phyloP scores from a whole-genome alignment of 345 rosid species.

The Bruguiera parviflora region DNA sequence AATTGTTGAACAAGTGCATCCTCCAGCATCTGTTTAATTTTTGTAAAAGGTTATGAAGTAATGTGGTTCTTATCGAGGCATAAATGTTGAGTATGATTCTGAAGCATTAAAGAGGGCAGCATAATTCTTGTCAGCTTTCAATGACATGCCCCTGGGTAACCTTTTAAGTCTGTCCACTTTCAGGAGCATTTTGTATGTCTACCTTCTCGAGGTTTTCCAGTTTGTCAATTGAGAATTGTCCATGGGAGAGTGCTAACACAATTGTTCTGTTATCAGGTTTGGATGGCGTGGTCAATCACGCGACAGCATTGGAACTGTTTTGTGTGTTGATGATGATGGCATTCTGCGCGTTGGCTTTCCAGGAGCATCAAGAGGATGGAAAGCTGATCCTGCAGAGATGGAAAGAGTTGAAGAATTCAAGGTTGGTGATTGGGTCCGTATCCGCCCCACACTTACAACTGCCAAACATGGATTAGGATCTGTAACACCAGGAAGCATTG shows the following conservation, averaged over 20 bases:
- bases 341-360: slow-evolving; percentile 97
- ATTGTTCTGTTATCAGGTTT: slow-evolving; percentile 48
- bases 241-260: background rate
- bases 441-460: slow-evolving; percentile 83
- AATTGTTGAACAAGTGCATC: too few species aligned
- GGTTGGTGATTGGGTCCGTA: slow-evolving; percentile 99
- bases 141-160: background rate
- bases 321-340: slow-evolving; percentile 99
- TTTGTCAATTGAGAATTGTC: background rate
- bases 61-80: background rate
- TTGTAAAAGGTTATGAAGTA: too few species aligned
- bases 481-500: slow-evolving; percentile 95
- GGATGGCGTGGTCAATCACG: slow-evolving; percentile 94
- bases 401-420: slow-evolving; percentile 99
- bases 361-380: slow-evolving; percentile 99
- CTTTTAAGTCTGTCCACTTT: background rate
- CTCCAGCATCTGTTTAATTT: too few species aligned
- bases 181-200: background rate
- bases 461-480: slow-evolving; percentile 95
- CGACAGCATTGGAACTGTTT: slow-evolving; percentile 90
- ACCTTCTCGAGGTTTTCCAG: background rate
- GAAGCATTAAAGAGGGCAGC: background rate
- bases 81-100: background rate
- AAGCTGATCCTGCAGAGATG: slow-evolving; percentile 99
- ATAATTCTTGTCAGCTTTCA: background rate